Evolutionary conservation across 2,329 filamentous ascomycete genomes (phyloP).

Genomic region (Nothopassalora personata): DNA sequence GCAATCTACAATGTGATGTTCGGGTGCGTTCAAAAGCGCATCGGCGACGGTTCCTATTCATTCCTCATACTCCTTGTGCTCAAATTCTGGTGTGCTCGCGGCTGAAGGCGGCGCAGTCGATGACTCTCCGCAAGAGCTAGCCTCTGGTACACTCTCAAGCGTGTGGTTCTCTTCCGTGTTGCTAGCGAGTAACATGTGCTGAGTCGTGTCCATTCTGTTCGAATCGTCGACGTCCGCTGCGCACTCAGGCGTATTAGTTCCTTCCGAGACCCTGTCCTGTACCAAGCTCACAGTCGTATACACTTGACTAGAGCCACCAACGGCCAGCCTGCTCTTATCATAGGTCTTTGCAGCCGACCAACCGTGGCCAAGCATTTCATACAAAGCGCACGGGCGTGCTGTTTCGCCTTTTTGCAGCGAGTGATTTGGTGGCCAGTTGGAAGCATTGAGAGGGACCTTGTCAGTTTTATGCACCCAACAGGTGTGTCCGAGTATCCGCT

Average conservation of each 20-base stretch:
- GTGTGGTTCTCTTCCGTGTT: background rate
- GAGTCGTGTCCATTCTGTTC: background rate
- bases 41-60: background rate
- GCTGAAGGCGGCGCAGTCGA: background rate
- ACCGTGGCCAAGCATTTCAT: too few species aligned
- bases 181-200: background rate
- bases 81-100: background rate
- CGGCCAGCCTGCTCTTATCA: too few species aligned
- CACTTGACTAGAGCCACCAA: too few species aligned
- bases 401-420: background rate
- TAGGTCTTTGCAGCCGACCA: too few species aligned
- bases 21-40: background rate
- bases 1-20: background rate
- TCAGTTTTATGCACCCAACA: background rate
- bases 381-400: background rate
- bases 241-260: too few species aligned
- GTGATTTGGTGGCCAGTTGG: background rate
- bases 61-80: background rate
- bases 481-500: background rate
- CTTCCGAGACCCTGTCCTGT: too few species aligned
- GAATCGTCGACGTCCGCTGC: too few species aligned
- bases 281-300: too few species aligned
- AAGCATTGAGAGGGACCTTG: background rate
- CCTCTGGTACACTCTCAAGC: background rate
- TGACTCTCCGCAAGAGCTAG: background rate